Percentiles rank a stretch among this genome's conserved stretches.
phyloP scores from a whole-genome alignment of 768 basidiomycete species.

The Kwoniella dejecticola region DNA sequence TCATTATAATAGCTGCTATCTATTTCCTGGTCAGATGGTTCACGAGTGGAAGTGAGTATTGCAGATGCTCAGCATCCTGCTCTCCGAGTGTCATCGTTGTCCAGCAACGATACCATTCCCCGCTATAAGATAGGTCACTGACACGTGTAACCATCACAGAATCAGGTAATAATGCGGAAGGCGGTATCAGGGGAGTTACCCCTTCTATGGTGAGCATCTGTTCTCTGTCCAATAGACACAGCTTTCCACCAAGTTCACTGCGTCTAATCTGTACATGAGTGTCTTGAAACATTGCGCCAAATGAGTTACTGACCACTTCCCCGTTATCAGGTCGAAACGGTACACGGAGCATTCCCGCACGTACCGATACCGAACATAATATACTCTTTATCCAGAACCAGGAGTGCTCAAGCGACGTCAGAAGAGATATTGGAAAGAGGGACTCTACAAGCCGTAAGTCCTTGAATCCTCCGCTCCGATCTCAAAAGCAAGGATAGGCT shows the following conservation, averaged over 20 bases:
- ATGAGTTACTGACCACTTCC: not conserved
- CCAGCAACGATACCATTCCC: not conserved
- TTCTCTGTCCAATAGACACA: not conserved
- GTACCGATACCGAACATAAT: slow-evolving; percentile 45
- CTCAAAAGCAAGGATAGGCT: too few relatives aligned
- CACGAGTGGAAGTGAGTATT: slow-evolving; percentile 31
- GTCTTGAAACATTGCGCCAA: not conserved
- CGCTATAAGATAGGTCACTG: not conserved
- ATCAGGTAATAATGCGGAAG: slow-evolving; percentile 5
- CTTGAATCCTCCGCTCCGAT: too few relatives aligned
- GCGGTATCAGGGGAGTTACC: slow-evolving; percentile 39
- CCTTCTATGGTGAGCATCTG: slow-evolving; percentile 30
- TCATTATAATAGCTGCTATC: slow-evolving; percentile 37
- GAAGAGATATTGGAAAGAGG: slow-evolving; percentile 53
- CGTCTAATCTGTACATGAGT: too few relatives aligned
- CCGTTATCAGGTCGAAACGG: slow-evolving; percentile 40
- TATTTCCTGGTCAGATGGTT: slow-evolving; percentile 37
- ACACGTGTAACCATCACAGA: not conserved
- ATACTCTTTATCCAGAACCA: slow-evolving; percentile 46
- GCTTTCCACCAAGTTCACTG: too few relatives aligned
- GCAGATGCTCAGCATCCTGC: not conserved
- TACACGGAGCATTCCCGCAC: slow-evolving; percentile 52
- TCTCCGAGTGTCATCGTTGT: not conserved
- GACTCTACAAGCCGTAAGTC: slow-evolving; percentile 43
- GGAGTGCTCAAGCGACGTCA: slow-evolving; percentile 46